phyloP scores from a whole-genome alignment of 345 rosid species.

The Moringa oleifera region DNA sequence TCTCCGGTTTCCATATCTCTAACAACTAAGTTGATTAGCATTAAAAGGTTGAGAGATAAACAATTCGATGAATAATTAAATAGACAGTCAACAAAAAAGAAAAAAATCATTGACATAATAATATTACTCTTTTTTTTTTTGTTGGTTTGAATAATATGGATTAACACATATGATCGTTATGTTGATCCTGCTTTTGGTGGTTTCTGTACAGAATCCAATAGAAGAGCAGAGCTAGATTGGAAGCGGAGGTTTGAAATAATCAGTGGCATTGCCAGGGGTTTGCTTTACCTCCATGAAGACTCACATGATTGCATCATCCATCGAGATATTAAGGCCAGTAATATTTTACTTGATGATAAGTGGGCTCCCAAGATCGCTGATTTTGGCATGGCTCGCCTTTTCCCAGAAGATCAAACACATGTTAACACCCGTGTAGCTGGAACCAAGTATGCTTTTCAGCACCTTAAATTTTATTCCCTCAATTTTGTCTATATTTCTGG shows the following conservation, averaged over 20 bases:
- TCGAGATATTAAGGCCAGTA: conserved; percentile 93
- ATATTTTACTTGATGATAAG: conserved; percentile 83
- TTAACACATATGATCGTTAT: neutral
- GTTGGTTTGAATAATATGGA: conserved; percentile 9
- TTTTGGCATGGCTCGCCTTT: conserved; percentile 99
- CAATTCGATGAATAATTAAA: neutral
- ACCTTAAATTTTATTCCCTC: neutral
- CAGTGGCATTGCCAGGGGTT: conserved; percentile 73
- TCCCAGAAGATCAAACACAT: conserved; percentile 83
- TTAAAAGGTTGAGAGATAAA: neutral
- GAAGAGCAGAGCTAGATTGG: conserved; percentile 64
- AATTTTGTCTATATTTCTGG: neutral
- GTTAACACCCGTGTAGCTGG: conserved; percentile 93
- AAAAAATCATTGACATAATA: too few species aligned
- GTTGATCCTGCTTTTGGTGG: conserved; percentile 13
- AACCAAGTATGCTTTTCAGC: conserved; percentile 63
- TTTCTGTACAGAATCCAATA: conserved; percentile 41
- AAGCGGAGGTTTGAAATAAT: conserved; percentile 72
- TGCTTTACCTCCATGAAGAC: conserved; percentile 92
- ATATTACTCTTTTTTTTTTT: neutral
- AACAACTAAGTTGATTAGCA: conserved; percentile 6
- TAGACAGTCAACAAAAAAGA: neutral
- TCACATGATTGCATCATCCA: conserved; percentile 82
- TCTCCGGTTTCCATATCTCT: conserved; percentile 3
- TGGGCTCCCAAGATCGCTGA: conserved; percentile 98